Base-by-base conservation (phyloP, 371 early-diverging fungal genomes). In the Mortierella sp. region DNA sequence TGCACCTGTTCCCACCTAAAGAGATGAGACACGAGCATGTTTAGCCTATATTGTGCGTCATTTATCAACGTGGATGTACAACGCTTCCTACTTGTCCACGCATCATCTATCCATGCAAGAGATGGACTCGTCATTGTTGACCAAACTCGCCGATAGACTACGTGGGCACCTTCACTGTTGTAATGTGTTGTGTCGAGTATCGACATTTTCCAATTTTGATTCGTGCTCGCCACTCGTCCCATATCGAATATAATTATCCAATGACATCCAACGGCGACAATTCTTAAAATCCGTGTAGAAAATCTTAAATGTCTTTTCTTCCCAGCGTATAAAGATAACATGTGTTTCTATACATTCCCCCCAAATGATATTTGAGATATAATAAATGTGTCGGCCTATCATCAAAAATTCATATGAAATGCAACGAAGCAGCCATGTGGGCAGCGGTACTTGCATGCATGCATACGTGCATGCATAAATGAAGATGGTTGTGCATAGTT, bases 371-470 rank as follows among this genome's bases (percentile, higher is more conserved):
- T 36, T 36, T 36, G 36, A 36, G 36, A 36, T 2, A 36, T 36
- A 43, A 43, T 43, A 43, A 13, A 43, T 43, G 43, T 10, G 48
- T n/a, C 16, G n/a, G 19, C 21, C 48, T 7, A 48, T 48, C n/a
- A 19, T n/a, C n/a, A n/a, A 43, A 43, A 48, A 55, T 10, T 55
- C 22, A 55, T 24, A 55, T 55, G 55, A 55, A 55, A 55, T 55
- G 22, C 8, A 4, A 24, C 4, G 28, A 28, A 1, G 10, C 22
- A 22, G 52, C 28, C 22, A 55, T 24, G 15, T 55, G 55, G 28
- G 28, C 28, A 15, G 32, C 55, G 28, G 7, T 24, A 13, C 15
- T 9, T 10, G 8, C 55, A 55, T 55, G 55, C 55, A 11, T 55
- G 22, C 55, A 28, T 7, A 9, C 13, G 3, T 55, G 22, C 22